Conservation (phyloP, 164 flowering plant species). For the Houttuynia cordata region DNA sequence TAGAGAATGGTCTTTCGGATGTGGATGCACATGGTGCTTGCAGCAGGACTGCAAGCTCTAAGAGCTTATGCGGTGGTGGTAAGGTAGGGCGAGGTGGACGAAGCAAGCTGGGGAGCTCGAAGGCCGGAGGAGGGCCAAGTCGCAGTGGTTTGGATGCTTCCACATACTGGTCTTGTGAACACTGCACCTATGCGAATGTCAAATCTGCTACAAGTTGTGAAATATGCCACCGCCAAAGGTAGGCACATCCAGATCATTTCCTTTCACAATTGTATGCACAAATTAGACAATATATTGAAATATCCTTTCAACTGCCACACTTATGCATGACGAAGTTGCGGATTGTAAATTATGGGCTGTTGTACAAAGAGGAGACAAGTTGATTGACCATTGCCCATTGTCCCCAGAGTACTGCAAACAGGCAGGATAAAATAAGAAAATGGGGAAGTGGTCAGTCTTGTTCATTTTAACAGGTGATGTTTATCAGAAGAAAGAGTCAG, state of each 20-base stretch:
- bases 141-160: constrained; percentile 30
- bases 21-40: constrained; percentile 44
- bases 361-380: background rate
- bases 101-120: constrained; percentile 43
- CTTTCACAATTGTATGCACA: background rate
- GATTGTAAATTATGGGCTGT: background rate
- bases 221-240: constrained; percentile 41
- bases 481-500: background rate
- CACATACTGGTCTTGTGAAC: constrained; percentile 64
- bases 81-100: constrained; percentile 26
- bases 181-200: constrained; percentile 65
- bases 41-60: constrained; percentile 35
- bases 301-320: no score
- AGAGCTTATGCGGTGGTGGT: constrained; percentile 32
- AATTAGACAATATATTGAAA: background rate
- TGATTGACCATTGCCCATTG: background rate
- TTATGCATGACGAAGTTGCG: background rate
- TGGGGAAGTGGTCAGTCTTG: background rate
- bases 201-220: constrained; percentile 38
- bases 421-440: background rate
- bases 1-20: constrained; percentile 68
- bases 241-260: background rate
- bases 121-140: constrained; percentile 23
- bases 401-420: background rate
- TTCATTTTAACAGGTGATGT: background rate